These are phyloP conservation scores for Aspergillus sp. DNA, from an alignment of 2,329 filamentous ascomycete genomes.

Conservation along the genomic window DNA sequence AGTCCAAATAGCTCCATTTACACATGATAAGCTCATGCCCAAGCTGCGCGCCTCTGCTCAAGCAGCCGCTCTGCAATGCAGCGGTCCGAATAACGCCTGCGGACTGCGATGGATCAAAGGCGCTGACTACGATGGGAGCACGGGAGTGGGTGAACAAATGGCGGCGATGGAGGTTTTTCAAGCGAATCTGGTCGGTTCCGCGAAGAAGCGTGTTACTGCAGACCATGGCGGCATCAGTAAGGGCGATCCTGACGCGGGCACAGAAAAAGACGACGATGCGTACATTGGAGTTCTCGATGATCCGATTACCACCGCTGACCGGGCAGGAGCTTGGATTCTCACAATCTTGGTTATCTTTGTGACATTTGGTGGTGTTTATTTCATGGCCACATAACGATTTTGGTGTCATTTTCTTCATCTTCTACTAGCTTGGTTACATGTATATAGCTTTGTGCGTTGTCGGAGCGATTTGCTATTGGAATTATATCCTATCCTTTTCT, in stretches of 20 bases:
- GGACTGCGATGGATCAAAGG: conserved; percentile 34
- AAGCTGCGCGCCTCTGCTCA: conserved; percentile 43
- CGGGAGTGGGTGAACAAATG: conserved; percentile 66
- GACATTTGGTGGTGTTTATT: conserved; percentile 17
- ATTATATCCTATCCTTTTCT: too few species aligned
- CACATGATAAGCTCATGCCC: conserved; percentile 42
- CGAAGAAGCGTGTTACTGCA: conserved; percentile 35
- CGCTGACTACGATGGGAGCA: conserved; percentile 51
- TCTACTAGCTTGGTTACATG: not conserved
- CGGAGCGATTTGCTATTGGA: too few species aligned
- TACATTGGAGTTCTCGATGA: conserved; percentile 8
- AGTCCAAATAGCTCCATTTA: conserved; percentile 51
- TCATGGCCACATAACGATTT: conserved; percentile 9
- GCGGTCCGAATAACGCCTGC: conserved; percentile 16
- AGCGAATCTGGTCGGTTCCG: conserved; percentile 42
- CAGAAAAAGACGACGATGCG: conserved; percentile 32
- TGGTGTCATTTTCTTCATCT: not conserved
- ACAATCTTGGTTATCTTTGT: conserved; percentile 14
- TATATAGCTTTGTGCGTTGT: too few species aligned
- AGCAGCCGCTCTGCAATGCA: conserved; percentile 15
- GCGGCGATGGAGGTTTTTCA: conserved; percentile 59
- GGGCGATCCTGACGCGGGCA: conserved; percentile 32
- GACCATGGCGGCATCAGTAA: conserved; percentile 51
- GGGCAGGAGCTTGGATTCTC: conserved; percentile 18
- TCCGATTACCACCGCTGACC: conserved; percentile 15